These are phyloP conservation scores for Ceratobasidium sp. DNA, from an alignment of 1,284 basidiomycete species.

Conservation along the genomic window DNA sequence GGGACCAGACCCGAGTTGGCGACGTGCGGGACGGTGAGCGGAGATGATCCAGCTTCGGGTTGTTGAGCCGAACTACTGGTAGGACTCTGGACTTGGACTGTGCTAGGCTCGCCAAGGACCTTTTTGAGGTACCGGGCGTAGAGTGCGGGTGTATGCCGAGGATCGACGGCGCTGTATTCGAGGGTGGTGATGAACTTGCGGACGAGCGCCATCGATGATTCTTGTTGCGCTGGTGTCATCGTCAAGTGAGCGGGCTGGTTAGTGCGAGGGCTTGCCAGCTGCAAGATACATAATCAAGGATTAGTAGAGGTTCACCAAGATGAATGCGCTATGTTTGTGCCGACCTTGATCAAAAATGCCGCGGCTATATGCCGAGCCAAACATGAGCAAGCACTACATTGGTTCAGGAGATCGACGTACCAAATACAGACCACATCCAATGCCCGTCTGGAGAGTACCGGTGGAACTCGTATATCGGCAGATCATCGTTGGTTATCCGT, in stretches of 20 bases:
- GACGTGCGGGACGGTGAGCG: neutral
- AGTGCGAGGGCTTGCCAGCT: conserved; percentile 36
- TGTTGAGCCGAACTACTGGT: neutral
- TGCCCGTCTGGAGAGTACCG: conserved; percentile 87
- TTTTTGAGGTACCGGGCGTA: conserved; percentile 39
- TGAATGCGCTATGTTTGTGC: neutral
- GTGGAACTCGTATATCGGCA: conserved; percentile 82
- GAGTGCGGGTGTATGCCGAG: conserved; percentile 34
- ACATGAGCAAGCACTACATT: neutral
- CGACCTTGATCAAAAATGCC: conserved; percentile 42
- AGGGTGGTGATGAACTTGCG: conserved; percentile 32
- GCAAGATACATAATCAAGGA: neutral
- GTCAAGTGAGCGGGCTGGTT: conserved; percentile 27
- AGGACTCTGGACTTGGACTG: neutral
- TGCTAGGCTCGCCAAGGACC: conserved; percentile 19
- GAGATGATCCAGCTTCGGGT: neutral
- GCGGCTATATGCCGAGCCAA: conserved; percentile 26
- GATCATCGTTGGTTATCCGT: conserved; percentile 70
- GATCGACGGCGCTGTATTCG: conserved; percentile 33
- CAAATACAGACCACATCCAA: conserved; percentile 87
- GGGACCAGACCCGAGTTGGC: neutral
- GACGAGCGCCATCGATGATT: conserved; percentile 15
- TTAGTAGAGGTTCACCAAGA: neutral
- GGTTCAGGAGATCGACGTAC: conserved; percentile 68
- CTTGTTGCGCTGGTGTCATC: conserved; percentile 33